Conservation (phyloP, 2,329 filamentous ascomycete genomes). For the Onygenales sp. region DNA sequence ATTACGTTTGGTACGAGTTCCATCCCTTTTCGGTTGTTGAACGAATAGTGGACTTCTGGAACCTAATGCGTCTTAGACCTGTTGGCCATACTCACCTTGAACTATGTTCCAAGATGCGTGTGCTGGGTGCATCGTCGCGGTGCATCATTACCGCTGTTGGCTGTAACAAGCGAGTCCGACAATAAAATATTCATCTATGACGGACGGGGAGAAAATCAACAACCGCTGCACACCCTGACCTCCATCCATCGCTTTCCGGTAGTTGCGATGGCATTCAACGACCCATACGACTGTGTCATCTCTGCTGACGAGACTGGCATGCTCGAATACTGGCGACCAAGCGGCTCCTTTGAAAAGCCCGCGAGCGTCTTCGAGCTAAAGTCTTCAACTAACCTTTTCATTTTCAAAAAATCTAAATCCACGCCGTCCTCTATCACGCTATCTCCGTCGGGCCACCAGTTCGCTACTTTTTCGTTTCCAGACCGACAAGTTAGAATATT, state of each 20-base stretch:
- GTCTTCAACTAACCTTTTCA: constrained; percentile 86
- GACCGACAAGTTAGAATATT: constrained; percentile 91
- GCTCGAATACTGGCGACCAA: constrained; percentile 90
- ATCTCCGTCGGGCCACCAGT: constrained; percentile 75
- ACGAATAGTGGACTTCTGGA: constrained; percentile 9
- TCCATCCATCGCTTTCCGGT: constrained; percentile 75
- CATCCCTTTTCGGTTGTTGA: not conserved
- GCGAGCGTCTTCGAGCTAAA: constrained; percentile 88
- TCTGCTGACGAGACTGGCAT: constrained; percentile 85
- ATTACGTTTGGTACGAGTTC: constrained; percentile 60
- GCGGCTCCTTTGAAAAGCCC: constrained; percentile 74
- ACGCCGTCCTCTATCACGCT: constrained; percentile 72
- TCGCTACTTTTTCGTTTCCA: constrained; percentile 83
- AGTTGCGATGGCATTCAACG: constrained; percentile 80
- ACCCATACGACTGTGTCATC: constrained; percentile 77
- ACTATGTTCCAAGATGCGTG: constrained; percentile 64
- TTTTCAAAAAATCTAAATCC: constrained; percentile 93
- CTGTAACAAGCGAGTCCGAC: constrained; percentile 66
- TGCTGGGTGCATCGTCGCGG: constrained; percentile 90
- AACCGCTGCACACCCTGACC: constrained; percentile 67
- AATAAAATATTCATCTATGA: constrained; percentile 76
- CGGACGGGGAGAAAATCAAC: constrained; percentile 69
- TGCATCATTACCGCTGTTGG: constrained; percentile 77
- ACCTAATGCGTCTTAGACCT: constrained; percentile 46
- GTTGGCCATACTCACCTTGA: constrained; percentile 69